Evolutionary conservation across 305 asterid species (phyloP).

Genomic region (Plantago coronopus): DNA sequence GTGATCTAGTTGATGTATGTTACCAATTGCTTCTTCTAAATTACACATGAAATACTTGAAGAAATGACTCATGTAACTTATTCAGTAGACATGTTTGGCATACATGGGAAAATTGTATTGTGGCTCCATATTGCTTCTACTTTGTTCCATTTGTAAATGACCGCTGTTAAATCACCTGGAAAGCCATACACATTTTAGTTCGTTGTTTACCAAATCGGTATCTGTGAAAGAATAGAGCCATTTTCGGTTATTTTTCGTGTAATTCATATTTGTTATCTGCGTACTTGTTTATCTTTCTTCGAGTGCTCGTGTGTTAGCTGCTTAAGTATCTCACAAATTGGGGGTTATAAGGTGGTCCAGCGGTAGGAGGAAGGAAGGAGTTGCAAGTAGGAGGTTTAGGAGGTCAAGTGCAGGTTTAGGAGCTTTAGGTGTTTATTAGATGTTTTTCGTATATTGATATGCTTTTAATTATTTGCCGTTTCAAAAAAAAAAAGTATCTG

Average conservation of each 20-base stretch:
- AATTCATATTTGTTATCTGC: neutral
- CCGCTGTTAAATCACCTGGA: no score
- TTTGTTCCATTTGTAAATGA: neutral
- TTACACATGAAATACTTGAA: neutral
- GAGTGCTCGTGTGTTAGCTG: conserved; percentile 17
- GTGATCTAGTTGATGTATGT: neutral
- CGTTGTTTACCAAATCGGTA: neutral
- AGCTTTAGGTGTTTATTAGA: no score
- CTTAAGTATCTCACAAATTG: conserved; percentile 18
- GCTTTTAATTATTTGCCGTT: no score
- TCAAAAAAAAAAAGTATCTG: no score
- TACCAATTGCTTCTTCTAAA: neutral
- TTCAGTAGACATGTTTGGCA: neutral
- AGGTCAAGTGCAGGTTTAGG: no score
- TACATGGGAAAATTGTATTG: neutral
- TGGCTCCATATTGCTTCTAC: neutral
- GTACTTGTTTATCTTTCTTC: neutral
- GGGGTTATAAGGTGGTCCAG: no score
- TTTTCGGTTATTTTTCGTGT: neutral
- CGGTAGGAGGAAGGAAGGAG: no score
- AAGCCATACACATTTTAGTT: no score
- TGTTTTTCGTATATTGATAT: no score
- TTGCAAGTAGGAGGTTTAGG: no score
- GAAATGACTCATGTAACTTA: neutral
- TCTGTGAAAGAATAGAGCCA: neutral